Percentiles rank a stretch among this genome's conserved stretches.
Conservation (phyloP, 2,329 filamentous ascomycete species). For the Phialophora macrospora region DNA sequence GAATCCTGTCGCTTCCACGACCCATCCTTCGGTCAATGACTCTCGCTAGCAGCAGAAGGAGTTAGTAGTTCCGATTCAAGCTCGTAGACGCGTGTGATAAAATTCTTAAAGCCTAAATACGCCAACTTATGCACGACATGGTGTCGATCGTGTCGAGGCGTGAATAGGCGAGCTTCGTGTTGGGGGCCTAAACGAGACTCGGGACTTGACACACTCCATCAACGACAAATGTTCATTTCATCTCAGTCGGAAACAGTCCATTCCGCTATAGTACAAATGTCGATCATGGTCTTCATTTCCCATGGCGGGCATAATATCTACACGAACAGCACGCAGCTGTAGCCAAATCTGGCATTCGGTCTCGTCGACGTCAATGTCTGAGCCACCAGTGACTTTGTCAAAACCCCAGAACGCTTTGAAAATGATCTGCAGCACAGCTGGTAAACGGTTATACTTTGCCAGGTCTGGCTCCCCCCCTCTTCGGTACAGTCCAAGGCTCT, state of each 20-base stretch:
- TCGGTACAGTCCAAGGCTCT: slow-evolving; percentile 72
- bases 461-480: slow-evolving; percentile 46
- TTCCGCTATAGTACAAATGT: neutral
- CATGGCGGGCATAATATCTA: slow-evolving; percentile 25
- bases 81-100: neutral
- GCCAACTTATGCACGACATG: slow-evolving; percentile 17
- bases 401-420: neutral
- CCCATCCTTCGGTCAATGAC: neutral
- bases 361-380: slow-evolving; percentile 6
- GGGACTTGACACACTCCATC: neutral
- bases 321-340: slow-evolving; percentile 11
- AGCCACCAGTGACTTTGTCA: slow-evolving; percentile 3
- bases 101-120: neutral
- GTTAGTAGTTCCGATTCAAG: neutral
- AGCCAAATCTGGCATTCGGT: slow-evolving; percentile 3
- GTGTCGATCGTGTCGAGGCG: neutral
- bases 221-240: neutral
- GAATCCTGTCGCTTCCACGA: neutral
- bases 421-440: slow-evolving; percentile 14
- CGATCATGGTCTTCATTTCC: slow-evolving; percentile 16
- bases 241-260: neutral
- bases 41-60: neutral
- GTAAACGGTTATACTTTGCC: slow-evolving; percentile 37
- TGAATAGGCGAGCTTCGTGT: slow-evolving; percentile 2
- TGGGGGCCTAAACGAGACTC: slow-evolving; percentile 20